Evolutionary conservation across 2,329 filamentous ascomycete species (phyloP).

Genomic region (Ophiocordyceps camponoti-saundersi): DNA sequence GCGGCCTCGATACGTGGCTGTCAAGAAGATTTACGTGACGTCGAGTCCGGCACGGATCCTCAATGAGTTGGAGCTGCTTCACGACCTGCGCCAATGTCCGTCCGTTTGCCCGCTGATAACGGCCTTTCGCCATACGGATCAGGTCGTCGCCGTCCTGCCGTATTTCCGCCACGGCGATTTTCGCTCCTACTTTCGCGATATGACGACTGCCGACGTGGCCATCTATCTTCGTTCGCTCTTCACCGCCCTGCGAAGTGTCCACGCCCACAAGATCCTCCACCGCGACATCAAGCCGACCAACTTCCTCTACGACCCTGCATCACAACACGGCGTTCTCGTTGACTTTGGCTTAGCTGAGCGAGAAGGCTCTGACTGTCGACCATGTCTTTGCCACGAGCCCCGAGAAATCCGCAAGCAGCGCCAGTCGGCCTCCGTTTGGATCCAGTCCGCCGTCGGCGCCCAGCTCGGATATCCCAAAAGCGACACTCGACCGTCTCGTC

Average conservation of each 20-base stretch:
- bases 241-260: slow-evolving; percentile 67
- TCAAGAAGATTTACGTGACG: slow-evolving; percentile 99
- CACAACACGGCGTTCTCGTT: slow-evolving; percentile 77
- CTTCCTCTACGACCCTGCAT: slow-evolving; percentile 76
- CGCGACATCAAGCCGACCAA: slow-evolving; percentile 97
- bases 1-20: slow-evolving; percentile 64
- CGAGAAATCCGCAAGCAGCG: slow-evolving; percentile 42
- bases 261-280: slow-evolving; percentile 72
- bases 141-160: slow-evolving; percentile 85
- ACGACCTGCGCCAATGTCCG: slow-evolving; percentile 66
- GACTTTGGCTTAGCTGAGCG: slow-evolving; percentile 95
- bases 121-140: slow-evolving; percentile 85
- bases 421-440: slow-evolving; percentile 40
- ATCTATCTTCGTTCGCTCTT: slow-evolving; percentile 84
- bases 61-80: slow-evolving; percentile 87
- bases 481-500: slow-evolving; percentile 71
- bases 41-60: slow-evolving; percentile 85
- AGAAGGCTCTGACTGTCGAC: slow-evolving; percentile 58
- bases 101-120: slow-evolving; percentile 93
- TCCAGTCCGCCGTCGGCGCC: slow-evolving; percentile 27
- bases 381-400: slow-evolving; percentile 64
- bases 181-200: slow-evolving; percentile 80
- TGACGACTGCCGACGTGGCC: slow-evolving; percentile 72
- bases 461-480: slow-evolving; percentile 69
- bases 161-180: slow-evolving; percentile 96